Base-by-base conservation (phyloP, 345 rosid species). In the Salix viminalis region DNA sequence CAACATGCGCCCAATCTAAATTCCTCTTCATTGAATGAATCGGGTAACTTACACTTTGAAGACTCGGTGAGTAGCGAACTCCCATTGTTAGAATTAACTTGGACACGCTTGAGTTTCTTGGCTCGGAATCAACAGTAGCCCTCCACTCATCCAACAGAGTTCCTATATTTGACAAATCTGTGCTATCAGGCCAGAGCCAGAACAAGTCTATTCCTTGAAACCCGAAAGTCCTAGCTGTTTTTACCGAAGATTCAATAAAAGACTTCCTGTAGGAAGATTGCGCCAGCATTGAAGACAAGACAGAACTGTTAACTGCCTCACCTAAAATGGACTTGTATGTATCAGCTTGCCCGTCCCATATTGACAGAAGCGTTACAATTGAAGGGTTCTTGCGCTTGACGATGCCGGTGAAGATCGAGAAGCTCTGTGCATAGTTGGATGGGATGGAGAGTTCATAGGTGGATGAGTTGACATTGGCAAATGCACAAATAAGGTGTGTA, bases 191-290 rank as follows among this genome's bases (percentile, higher is more conserved):
- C 83, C 86, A 83, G 3, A 70, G 9, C 83, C 85, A 83, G 18
- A 42, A 74, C 36, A 83, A 60, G 44, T 83, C 86, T 6, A 83
- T 76, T 12, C 86, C 83, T 7, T 62, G 77, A 54, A 83, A 83
- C 28, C 83, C 86, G 24, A 74, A 72, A 61, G 39, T 21, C 67
- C 79, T 79, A 24, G 83, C 81, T 0, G 58, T 74, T 66, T 39
- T 23, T 28, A 83, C 30, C 2, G 83, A 73, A 32, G 86, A 83
- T 11, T 37, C 72, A 58, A 83, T 79, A 24, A 83, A 83, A 52
- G 81, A 65, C 50, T 58, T 70, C 16, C 79, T 70, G n/a, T 61
- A 19, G 41, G 86, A 79, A 60, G 72, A 11, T 4, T 70, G 52
- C 10, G 52, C 32, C 2, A 71, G 42, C 86, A 77, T 71, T 44